Conservation (phyloP, 345 rosid genomes). For the Eucalyptus curtisii region DNA sequence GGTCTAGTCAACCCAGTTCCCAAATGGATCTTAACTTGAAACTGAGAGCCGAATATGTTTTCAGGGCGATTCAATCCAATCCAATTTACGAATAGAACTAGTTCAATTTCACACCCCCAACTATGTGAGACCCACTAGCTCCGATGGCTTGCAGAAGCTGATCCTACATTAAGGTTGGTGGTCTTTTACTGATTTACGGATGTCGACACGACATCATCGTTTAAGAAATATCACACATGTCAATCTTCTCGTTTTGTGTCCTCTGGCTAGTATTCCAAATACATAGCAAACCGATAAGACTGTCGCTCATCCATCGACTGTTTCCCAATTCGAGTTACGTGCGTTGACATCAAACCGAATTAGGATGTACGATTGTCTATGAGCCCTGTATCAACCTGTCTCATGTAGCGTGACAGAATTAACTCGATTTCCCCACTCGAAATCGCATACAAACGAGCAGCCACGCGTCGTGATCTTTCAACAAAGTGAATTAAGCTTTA, state of each 20-base stretch:
- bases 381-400: not conserved
- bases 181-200: not conserved
- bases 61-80: not conserved
- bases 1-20: not conserved
- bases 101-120: not conserved
- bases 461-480: not conserved
- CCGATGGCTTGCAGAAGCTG: not conserved
- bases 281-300: not conserved
- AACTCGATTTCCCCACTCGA: not conserved
- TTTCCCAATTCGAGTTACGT: not conserved
- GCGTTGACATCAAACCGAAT: not conserved
- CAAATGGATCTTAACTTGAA: not conserved
- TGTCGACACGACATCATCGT: not conserved
- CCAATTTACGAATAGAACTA: not conserved
- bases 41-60: fast-evolving
- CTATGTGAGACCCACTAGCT: not conserved
- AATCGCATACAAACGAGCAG: not conserved
- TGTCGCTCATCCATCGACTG: not conserved
- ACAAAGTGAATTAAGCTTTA: not conserved
- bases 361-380: not conserved
- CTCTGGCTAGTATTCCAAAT: not conserved
- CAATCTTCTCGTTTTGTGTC: not conserved
- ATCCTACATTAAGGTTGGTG: not conserved
- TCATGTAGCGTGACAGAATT: not conserved
- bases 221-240: not conserved